phyloP scores from a whole-genome alignment of 192 early-diverging fungal genomes.

The Linnemannia exigua region DNA sequence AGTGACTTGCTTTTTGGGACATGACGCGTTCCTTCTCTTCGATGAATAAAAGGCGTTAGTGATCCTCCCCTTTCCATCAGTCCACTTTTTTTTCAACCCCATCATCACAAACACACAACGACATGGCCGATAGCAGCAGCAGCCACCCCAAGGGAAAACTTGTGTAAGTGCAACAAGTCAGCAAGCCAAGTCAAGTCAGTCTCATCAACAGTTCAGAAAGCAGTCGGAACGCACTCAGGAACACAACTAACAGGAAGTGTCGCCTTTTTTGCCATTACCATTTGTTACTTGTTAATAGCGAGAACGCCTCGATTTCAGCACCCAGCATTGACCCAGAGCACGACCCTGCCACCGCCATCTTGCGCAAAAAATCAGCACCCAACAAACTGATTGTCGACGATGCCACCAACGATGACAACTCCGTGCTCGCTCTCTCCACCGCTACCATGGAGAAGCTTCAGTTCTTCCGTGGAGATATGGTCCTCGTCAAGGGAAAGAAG shows the following conservation, averaged over 20 bases:
- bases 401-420: slow-evolving; percentile 97
- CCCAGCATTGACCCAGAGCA: slow-evolving; percentile 70
- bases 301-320: slow-evolving; percentile 68
- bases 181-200: not conserved
- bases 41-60: not conserved
- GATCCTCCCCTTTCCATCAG: not conserved
- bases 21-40: not conserved
- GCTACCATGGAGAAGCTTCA: slow-evolving; percentile 94
- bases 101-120: slow-evolving; percentile 2
- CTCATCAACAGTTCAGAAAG: not conserved
- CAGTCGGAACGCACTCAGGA: not conserved
- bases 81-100: not conserved
- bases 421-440: slow-evolving; percentile 89
- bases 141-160: slow-evolving; percentile 48
- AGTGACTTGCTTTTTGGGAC: not conserved
- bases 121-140: slow-evolving; percentile 48
- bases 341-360: slow-evolving; percentile 95
- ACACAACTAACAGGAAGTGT: not conserved
- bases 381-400: slow-evolving; percentile 99
- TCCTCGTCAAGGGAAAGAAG: slow-evolving; percentile 98
- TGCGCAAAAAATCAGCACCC: slow-evolving; percentile 95
- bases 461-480: slow-evolving; percentile 97
- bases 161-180: slow-evolving; percentile 23
- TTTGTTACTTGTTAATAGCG: slow-evolving; percentile 37
- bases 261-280: not conserved